A percentile compares a stretch with the other conserved stretches of the same genome.
Conservation (phyloP, 768 basidiomycete genomes). For the Collybia sordida region DNA sequence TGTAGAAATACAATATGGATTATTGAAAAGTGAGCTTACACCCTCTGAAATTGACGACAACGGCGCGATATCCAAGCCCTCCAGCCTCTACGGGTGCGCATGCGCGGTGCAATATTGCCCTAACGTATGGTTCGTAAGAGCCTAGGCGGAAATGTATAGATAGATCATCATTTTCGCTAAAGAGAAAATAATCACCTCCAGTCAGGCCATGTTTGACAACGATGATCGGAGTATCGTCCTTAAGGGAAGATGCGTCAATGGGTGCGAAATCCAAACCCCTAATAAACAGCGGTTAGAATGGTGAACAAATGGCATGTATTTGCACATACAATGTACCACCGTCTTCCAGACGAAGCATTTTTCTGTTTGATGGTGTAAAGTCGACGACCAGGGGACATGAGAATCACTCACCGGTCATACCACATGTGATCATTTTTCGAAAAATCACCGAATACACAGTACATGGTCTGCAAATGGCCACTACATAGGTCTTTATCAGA, state of each 20-base stretch:
- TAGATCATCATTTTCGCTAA: not conserved
- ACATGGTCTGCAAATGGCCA: slow-evolving; percentile 65
- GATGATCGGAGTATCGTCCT: slow-evolving; percentile 49
- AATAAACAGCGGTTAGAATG: slow-evolving; percentile 5
- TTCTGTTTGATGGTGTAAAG: slow-evolving; percentile 26
- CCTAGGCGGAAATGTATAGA: slow-evolving; percentile 40
- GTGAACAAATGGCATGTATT: not conserved
- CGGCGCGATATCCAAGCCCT: slow-evolving; percentile 89
- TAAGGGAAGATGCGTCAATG: slow-evolving; percentile 32
- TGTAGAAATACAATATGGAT: slow-evolving; percentile 10
- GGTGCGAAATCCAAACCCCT: slow-evolving; percentile 73
- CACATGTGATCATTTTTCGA: slow-evolving; percentile 52
- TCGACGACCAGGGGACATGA: not conserved
- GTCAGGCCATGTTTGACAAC: slow-evolving; percentile 60
- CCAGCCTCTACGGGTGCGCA: slow-evolving; percentile 70
- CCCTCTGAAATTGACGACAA: slow-evolving; percentile 91
- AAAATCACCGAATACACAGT: slow-evolving; percentile 61
- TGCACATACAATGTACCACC: slow-evolving; percentile 63
- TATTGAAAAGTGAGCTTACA: slow-evolving; percentile 50
- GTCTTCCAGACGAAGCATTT: slow-evolving; percentile 50
- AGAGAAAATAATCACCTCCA: slow-evolving; percentile 34
- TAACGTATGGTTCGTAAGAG: slow-evolving; percentile 88
- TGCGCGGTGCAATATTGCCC: slow-evolving; percentile 75
- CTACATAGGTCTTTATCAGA: slow-evolving; percentile 24
- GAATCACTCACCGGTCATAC: slow-evolving; percentile 48